Evolutionary conservation across 2,329 filamentous ascomycete genomes (phyloP), one percentile per base, ranked within the genome.

Genomic region (Annulohypoxylon truncatum): DNA sequence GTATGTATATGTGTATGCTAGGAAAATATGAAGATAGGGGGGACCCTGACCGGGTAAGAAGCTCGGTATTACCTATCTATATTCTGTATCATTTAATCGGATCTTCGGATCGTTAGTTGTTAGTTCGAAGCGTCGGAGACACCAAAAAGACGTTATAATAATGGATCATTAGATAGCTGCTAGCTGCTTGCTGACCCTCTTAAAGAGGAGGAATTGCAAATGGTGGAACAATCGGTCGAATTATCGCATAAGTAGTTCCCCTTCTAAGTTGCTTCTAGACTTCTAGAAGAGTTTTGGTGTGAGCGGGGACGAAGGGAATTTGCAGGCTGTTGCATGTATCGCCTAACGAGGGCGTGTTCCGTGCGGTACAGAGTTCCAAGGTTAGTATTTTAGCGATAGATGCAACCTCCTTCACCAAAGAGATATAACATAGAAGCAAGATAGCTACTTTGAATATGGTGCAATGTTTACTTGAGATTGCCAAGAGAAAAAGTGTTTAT

Each of bases 261-360:
- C 29, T 64, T 58, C 67, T 56, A 22, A 31, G 47, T 51, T 46
- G 46, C 50, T 65, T 63, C 28, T 61, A 53, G 54, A 67, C 46
- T 69, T 64, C 64, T 65, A 67, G 61, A 69, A 67, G 47, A 35
- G 50, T 56, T 69, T 7, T 35, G 46, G 52, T 60, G 60, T 64
- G 59, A 62, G 61, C 57, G 61, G 64, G 61, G 64, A 64, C 24
- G 48, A 61, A 55, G 40, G 31, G 28, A 67, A 40, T 52, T 42
- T 20, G 38, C 38, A 42, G 38, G 15, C 18, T 12, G 31, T 22
- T 55, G 42, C 47, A 55, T 33, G 42, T 62, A 51, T 56, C 40
- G 29, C 20, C 50, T 31, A 48, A 62, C 22, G 42, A 51, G 22
- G 40, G 28, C 13, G 35, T 60, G 48, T 40, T 40, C 40, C 46